A percentile compares a stretch with the other conserved stretches of the same genome.
Evolutionary conservation across 176 grass and related monocot species (phyloP).

Genomic region (Tillandsia fasciculata): DNA sequence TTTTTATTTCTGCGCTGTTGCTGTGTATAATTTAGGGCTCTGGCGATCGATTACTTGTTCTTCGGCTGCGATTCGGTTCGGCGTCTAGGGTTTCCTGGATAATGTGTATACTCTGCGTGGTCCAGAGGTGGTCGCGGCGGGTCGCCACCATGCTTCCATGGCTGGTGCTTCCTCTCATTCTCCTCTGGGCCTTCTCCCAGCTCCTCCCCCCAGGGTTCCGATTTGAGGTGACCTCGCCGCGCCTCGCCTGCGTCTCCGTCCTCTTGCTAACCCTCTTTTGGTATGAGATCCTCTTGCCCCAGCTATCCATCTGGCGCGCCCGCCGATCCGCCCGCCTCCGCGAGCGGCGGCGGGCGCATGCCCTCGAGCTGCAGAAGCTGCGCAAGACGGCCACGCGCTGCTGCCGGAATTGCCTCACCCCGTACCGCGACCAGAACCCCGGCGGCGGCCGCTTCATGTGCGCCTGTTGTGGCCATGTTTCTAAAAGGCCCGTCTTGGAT

Average conservation of each 20-base stretch:
- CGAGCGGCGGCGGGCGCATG: conserved; percentile 55
- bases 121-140: conserved; percentile 94
- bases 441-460: conserved; percentile 89
- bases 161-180: conserved; percentile 77
- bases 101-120: conserved; percentile 97
- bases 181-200: conserved; percentile 77
- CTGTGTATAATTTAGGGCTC: conserved; percentile 11
- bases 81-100: conserved; percentile 27
- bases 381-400: conserved; percentile 72
- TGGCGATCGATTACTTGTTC: conserved; percentile 25
- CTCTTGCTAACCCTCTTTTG: conserved; percentile 94
- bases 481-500: conserved; percentile 74
- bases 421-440: conserved; percentile 91
- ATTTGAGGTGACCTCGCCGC: conserved; percentile 90
- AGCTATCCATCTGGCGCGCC: conserved; percentile 62
- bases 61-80: conserved; percentile 3
- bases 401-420: conserved; percentile 84
- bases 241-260: conserved; percentile 82
- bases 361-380: conserved; percentile 75
- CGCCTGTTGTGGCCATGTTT: conserved; percentile 79
- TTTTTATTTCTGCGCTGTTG: neutral
- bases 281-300: conserved; percentile 89
- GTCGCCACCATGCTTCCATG: conserved; percentile 83
- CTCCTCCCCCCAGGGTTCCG: conserved; percentile 69
- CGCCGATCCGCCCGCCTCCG: conserved; percentile 71